Evolutionary conservation across 768 basidiomycete genomes (phyloP).

Genomic region (Suillus bovinus): DNA sequence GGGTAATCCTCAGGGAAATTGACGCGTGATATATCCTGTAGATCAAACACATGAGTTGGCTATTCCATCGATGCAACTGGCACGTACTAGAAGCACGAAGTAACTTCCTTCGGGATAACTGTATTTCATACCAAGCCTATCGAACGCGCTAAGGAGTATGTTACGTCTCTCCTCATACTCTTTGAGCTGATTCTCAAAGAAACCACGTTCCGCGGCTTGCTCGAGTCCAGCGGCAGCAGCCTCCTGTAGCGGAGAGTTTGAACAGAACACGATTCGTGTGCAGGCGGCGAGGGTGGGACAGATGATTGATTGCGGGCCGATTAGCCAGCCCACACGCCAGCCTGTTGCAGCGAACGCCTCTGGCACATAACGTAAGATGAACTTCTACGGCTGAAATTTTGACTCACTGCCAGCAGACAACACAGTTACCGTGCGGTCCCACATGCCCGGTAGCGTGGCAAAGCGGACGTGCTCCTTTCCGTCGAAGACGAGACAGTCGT

Average conservation of each 20-base stretch:
- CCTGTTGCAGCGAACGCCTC: slow-evolving; percentile 97
- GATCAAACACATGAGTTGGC: neutral
- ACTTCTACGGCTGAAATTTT: neutral
- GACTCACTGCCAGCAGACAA: slow-evolving; percentile 90
- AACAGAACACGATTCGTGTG: slow-evolving; percentile 94
- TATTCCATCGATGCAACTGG: neutral
- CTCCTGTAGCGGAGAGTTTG: slow-evolving; percentile 94
- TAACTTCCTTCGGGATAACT: slow-evolving; percentile 89
- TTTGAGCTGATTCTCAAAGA: slow-evolving; percentile 72
- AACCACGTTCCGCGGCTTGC: slow-evolving; percentile 65
- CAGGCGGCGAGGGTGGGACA: slow-evolving; percentile 85
- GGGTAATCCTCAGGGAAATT: slow-evolving; percentile 83
- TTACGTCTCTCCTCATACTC: slow-evolving; percentile 83
- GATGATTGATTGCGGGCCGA: slow-evolving; percentile 83
- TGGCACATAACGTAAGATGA: slow-evolving; percentile 31
- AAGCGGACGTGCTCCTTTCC: slow-evolving; percentile 88
- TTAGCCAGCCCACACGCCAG: slow-evolving; percentile 97
- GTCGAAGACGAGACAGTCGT: slow-evolving; percentile 91
- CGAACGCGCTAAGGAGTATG: slow-evolving; percentile 78
- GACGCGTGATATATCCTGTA: slow-evolving; percentile 73
- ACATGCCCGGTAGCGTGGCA: slow-evolving; percentile 95
- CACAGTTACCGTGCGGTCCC: slow-evolving; percentile 96
- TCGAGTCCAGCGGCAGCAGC: slow-evolving; percentile 91
- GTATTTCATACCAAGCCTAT: slow-evolving; percentile 80
- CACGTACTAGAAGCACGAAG: slow-evolving; percentile 79